Base-by-base conservation (phyloP, 176 grass and related monocot species). In the Cenchrus purpureus region DNA sequence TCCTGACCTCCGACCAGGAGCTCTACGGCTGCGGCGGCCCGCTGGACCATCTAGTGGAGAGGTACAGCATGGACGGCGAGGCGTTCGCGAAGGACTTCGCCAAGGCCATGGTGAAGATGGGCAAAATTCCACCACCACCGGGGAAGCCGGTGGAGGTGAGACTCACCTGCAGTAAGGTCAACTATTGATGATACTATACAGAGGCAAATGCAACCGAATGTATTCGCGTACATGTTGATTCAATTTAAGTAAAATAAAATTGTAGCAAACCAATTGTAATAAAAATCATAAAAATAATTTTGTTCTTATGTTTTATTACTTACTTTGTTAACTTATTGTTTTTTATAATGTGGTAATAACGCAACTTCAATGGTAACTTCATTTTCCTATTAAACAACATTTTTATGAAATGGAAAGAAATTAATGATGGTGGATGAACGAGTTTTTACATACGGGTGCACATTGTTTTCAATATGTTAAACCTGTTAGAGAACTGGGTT, bases 1-100 rank as follows among this genome's bases (percentile, higher is more conserved):
- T 95, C 19, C 85, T 95, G 13, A 82, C 72, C 60, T 92, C 93
- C 1, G 93, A 92, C 48, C 93, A 95, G 76, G 79, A 72, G 77
- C 87, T 95, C 17, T 95, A 82, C 58, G 70, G 84, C 8, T 68
- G 67, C 42, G 85, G 87, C 0, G 83, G 86, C 0, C 76, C 69
- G 5, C 76, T 69, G 1, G 84, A 88, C 59, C 71, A 44, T 1
- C 82, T 94, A 1, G 92, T 94, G 7, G 6, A 48, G 68, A 46
- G 57, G 70, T 95, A 92, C 15, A 37, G 82, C 78, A 60, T 13
- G 3, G 37, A 88, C 51, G 37, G 20, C 25, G 17, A 61, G 17
- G 63, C 46, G 11, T 92, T 95, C 51, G 76, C 61, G 25, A 73
- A 20, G 43, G 93, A 92, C 64, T 92, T 95, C 31, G 90, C 74